Percentiles rank a stretch among this genome's conserved stretches.
Evolutionary conservation across 2,329 filamentous ascomycete species (phyloP).

Genomic region (Didymella keratinophila): DNA sequence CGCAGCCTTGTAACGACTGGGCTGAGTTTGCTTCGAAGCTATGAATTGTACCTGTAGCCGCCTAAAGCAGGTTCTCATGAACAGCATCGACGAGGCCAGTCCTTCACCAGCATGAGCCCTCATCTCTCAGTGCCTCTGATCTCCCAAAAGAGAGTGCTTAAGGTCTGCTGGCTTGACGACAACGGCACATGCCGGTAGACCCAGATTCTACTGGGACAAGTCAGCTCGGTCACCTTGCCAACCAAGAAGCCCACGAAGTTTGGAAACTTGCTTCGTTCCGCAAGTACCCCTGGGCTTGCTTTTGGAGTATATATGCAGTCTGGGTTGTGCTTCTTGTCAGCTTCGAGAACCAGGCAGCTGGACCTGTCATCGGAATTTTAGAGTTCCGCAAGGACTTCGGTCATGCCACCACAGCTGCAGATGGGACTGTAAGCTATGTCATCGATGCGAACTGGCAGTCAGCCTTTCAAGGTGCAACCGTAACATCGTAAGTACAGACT

Average conservation of each 20-base stretch:
- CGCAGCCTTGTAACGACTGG: neutral
- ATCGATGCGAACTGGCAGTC: slow-evolving; percentile 51
- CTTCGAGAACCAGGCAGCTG: neutral
- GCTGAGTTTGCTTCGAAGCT: neutral
- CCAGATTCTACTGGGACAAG: neutral
- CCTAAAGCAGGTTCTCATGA: neutral
- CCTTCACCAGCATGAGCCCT: neutral
- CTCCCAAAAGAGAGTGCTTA: neutral
- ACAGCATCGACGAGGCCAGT: too few species aligned
- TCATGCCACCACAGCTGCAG: neutral
- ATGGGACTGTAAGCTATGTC: neutral
- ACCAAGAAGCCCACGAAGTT: neutral
- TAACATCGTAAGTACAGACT: neutral
- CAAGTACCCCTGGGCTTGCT: neutral
- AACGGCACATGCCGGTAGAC: neutral
- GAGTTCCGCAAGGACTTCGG: neutral
- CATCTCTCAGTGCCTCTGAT: neutral
- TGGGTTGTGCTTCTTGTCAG: neutral
- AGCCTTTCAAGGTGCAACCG: slow-evolving; percentile 43
- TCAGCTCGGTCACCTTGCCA: neutral
- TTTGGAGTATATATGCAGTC: neutral
- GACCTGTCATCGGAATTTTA: neutral
- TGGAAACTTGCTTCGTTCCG: neutral
- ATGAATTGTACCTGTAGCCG: neutral
- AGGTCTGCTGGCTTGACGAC: neutral